phyloP scores from a whole-genome alignment of 2,329 filamentous ascomycete species.

The Aspergillus clavatus region DNA sequence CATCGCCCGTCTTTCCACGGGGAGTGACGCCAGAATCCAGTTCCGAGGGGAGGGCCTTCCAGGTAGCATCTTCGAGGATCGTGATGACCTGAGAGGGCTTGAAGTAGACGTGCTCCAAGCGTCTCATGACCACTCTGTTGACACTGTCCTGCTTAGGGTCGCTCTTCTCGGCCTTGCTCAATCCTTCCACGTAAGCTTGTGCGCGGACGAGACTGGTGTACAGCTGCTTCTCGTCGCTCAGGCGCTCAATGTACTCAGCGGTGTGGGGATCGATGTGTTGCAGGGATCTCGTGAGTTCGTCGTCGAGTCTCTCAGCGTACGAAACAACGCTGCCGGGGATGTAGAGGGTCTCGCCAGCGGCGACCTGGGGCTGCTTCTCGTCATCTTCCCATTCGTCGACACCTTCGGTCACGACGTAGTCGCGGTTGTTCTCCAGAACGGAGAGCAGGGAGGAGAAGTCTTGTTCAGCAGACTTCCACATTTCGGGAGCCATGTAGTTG shows the following conservation, averaged over 20 bases:
- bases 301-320: constrained; percentile 89
- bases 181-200: constrained; percentile 79
- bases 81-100: constrained; percentile 92
- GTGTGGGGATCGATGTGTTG: constrained; percentile 98
- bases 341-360: constrained; percentile 71
- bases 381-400: constrained; percentile 99
- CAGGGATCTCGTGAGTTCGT: constrained; percentile 94
- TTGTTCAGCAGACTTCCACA: constrained; percentile 92
- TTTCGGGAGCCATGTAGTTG: constrained; percentile 86
- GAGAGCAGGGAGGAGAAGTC: constrained; percentile 75
- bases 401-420: constrained; percentile 81
- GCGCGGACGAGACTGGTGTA: constrained; percentile 91
- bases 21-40: constrained; percentile 79
- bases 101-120: constrained; percentile 97
- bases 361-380: constrained; percentile 78
- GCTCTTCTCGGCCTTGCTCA: constrained; percentile 64
- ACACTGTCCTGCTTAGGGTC: constrained; percentile 78
- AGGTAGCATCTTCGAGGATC: constrained; percentile 90
- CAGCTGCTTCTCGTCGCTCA: constrained; percentile 82
- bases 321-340: constrained; percentile 94
- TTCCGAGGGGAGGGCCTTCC: constrained; percentile 68
- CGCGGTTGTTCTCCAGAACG: constrained; percentile 71
- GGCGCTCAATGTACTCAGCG: constrained; percentile 93
- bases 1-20: constrained; percentile 62
- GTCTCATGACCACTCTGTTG: constrained; percentile 89